Base-by-base conservation (phyloP, 192 early-diverging fungal species). In the Gryganskiella cystojenkinii region DNA sequence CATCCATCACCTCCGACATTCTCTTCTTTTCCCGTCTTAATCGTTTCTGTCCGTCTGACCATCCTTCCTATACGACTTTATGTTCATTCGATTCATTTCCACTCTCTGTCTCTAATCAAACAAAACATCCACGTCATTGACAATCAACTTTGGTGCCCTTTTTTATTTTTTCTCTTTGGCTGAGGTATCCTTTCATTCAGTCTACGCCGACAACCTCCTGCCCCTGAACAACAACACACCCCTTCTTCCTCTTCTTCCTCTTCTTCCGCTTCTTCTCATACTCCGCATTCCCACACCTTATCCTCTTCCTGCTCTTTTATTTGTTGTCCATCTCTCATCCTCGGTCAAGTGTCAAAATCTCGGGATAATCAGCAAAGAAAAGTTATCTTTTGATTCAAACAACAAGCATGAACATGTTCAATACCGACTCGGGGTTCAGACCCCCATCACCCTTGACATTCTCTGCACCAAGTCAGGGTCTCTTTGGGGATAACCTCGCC, bases 401-500 rank as follows among this genome's bases (percentile, higher is more conserved):
- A 14, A 22, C 28, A 3, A n/a, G 31, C 30, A 56, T 59, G 57
- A 60, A 69, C 44, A 68, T 78, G 61, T 78, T 69, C 45, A 78
- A 78, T 30, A 78, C 74, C 43, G 74, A 78, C 43, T 78, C 74
- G 13, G 74, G 74, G 27, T 59, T 78, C 46, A 56, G 74, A 60
- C 74, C 74, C 15, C 74, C 74, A 35, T 78, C 74, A 0, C 74
- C 74, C 2, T 60, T 69, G 22, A 57, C 42, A 15, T 76, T 76
- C 42, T 51, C 71, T 20, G 52, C 61, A 35, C 56, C 66, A 49
- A 45, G 74, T 20, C 66, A 64, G 22, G 56, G 74, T 37, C 61
- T 78, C 61, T 78, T 78, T 78, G 74, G 67, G 17, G 74, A 78
- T 4, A 9, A 65, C 22, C 37, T 69, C 3, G 66, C 60, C 17